A percentile compares a stretch with the other conserved stretches of the same genome.
Conservation (phyloP, 163 green algal species). For the Volvox carteri region DNA sequence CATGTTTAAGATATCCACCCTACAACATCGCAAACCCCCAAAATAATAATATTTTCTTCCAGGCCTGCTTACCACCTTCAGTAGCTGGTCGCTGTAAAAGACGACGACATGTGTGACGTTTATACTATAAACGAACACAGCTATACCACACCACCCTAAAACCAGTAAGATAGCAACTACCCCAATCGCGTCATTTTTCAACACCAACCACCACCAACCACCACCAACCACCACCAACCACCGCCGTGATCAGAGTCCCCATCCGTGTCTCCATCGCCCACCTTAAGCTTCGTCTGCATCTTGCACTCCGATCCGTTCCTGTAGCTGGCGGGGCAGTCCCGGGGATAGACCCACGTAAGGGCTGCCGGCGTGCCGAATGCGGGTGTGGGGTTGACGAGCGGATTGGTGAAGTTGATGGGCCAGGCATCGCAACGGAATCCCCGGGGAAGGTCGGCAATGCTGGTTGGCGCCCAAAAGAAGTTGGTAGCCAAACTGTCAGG, state of each 20-base stretch:
- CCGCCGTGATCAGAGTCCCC: too few relatives aligned
- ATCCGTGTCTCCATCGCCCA: background rate
- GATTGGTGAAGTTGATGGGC: background rate
- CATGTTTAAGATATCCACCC: too few relatives aligned
- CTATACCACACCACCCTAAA: background rate
- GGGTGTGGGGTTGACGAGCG: background rate
- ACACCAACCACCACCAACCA: background rate
- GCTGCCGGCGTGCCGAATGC: background rate
- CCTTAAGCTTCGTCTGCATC: slow-evolving; percentile 5
- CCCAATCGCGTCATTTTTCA: background rate
- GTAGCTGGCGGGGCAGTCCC: slow-evolving; percentile 13
- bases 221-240: background rate
- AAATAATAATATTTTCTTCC: too few relatives aligned
- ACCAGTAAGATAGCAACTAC: background rate
- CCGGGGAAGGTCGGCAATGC: background rate
- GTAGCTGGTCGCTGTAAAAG: background rate
- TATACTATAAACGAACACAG: background rate
- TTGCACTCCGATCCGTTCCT: slow-evolving; percentile 4
- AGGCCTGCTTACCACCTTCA: too few relatives aligned
- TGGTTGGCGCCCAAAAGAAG: slow-evolving; percentile 15
- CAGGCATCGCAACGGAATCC: slow-evolving; percentile 54
- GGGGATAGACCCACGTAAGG: slow-evolving; percentile 50
- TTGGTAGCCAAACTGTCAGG: slow-evolving; percentile 36
- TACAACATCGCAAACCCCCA: too few relatives aligned
- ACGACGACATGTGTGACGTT: background rate